phyloP scores from a whole-genome alignment of 2,329 filamentous ascomycete species.

The Davidsoniella virescens region DNA sequence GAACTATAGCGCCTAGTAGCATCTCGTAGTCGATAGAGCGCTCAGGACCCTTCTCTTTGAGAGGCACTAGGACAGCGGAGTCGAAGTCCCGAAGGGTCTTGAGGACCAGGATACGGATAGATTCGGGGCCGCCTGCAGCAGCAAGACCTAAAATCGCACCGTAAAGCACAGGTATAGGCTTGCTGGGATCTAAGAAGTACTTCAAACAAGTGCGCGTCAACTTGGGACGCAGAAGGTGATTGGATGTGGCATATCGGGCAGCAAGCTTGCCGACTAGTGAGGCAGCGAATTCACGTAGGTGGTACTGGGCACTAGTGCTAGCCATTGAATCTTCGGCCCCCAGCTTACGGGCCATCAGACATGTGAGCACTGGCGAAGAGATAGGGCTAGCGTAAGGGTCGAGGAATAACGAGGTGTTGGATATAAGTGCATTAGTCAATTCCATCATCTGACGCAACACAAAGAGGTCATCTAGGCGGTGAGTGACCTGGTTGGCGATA shows the following conservation, averaged over 20 bases:
- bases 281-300: slow-evolving; percentile 69
- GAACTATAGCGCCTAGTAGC: slow-evolving; percentile 38
- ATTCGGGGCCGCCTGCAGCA: slow-evolving; percentile 53
- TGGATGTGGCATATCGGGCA: slow-evolving; percentile 64
- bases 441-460: slow-evolving; percentile 85
- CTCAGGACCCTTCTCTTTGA: slow-evolving; percentile 32
- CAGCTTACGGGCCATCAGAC: slow-evolving; percentile 62
- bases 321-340: slow-evolving; percentile 41
- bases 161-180: slow-evolving; percentile 71
- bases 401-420: slow-evolving; percentile 63
- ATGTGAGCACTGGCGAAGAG: slow-evolving; percentile 78
- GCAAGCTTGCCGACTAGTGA: slow-evolving; percentile 67
- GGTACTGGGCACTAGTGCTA: slow-evolving; percentile 49
- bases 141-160: slow-evolving; percentile 71
- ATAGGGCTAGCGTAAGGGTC: slow-evolving; percentile 48
- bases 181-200: slow-evolving; percentile 73
- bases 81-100: slow-evolving; percentile 41
- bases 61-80: slow-evolving; percentile 33
- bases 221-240: slow-evolving; percentile 68
- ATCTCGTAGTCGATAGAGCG: slow-evolving; percentile 36
- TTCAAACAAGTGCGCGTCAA: slow-evolving; percentile 89
- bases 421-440: slow-evolving; percentile 66
- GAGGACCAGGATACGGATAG: slow-evolving; percentile 38
- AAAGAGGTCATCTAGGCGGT: slow-evolving; percentile 80
- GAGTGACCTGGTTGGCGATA: slow-evolving; percentile 88